These are phyloP conservation scores for Fusarium paranaense DNA, from an alignment of 2,329 filamentous ascomycete genomes.

Conservation along the genomic window DNA sequence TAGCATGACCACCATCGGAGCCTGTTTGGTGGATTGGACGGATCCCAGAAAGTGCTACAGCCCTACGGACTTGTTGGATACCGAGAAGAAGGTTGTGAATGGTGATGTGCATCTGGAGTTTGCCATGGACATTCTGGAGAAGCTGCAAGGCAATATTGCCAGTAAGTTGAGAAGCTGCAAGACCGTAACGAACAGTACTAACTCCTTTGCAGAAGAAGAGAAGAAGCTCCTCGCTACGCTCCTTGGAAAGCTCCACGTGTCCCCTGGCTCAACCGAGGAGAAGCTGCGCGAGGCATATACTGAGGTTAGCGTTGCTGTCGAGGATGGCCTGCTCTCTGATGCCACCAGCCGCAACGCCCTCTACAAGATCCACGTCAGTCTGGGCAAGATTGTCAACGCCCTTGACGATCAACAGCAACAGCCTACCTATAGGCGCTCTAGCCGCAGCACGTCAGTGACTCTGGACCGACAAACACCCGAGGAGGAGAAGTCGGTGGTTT, in stretches of 20 bases:
- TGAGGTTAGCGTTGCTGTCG: constrained; percentile 71
- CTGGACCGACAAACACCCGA: constrained; percentile 48
- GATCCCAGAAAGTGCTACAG: constrained; percentile 84
- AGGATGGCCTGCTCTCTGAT: constrained; percentile 69
- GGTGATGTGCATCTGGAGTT: constrained; percentile 85
- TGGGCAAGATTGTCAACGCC: constrained; percentile 75
- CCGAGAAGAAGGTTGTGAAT: constrained; percentile 73
- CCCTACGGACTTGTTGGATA: constrained; percentile 62
- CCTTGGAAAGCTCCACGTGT: constrained; percentile 85
- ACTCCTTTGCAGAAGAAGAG: constrained; percentile 74
- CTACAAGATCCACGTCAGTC: constrained; percentile 74
- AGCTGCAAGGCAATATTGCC: constrained; percentile 72
- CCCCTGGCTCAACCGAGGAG: constrained; percentile 71
- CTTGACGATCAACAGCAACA: constrained; percentile 61
- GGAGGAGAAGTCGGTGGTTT: constrained; percentile 55
- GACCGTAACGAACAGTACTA: constrained; percentile 41
- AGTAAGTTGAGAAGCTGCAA: constrained; percentile 64
- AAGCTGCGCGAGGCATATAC: constrained; percentile 69
- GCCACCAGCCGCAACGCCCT: constrained; percentile 72
- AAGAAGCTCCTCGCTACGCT: constrained; percentile 84
- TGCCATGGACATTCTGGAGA: constrained; percentile 81
- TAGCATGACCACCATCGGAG: constrained; percentile 79
- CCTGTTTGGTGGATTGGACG: constrained; percentile 93
- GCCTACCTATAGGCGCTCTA: constrained; percentile 53
- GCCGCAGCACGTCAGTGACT: constrained; percentile 57